These are phyloP conservation scores for Lagerstroemia speciosa DNA, from an alignment of 345 rosid species.

Conservation along the genomic window DNA sequence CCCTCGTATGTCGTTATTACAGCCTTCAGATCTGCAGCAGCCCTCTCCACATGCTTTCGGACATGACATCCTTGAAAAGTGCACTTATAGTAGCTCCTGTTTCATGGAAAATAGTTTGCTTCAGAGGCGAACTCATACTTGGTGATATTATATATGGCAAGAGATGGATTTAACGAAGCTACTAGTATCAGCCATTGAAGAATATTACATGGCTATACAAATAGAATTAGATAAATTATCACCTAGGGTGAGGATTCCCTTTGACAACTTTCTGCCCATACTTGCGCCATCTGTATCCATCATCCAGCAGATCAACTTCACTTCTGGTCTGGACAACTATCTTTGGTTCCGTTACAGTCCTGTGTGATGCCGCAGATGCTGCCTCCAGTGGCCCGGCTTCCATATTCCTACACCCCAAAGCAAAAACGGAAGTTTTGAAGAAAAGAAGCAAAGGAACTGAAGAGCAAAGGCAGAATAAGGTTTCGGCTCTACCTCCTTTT, in stretches of 20 bases:
- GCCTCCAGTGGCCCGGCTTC: neutral
- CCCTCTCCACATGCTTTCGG: slow-evolving; percentile 25
- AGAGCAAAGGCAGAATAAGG: neutral
- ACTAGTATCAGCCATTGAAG: no score
- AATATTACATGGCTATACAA: no score
- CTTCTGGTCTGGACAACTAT: slow-evolving; percentile 67
- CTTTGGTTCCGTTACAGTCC: neutral
- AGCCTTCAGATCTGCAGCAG: slow-evolving; percentile 14
- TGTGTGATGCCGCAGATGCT: neutral
- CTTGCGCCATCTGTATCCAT: slow-evolving; percentile 92
- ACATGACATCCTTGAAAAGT: slow-evolving; percentile 18
- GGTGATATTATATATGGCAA: no score
- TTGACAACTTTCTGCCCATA: slow-evolving; percentile 95
- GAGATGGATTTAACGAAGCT: no score
- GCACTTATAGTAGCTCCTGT: slow-evolving; percentile 24
- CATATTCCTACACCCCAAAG: neutral
- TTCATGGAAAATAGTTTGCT: no score
- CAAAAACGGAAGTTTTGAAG: neutral
- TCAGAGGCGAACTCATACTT: no score
- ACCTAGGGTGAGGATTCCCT: slow-evolving; percentile 90
- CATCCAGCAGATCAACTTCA: slow-evolving; percentile 87
- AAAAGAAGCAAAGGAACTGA: slow-evolving; percentile 1
- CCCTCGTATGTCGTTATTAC: slow-evolving; percentile 27
- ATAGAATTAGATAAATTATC: no score
- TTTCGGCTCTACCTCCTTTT: slow-evolving; percentile 51